Percentiles rank a stretch among this genome's conserved stretches.
These are phyloP conservation scores for Bathelium albidoporum DNA, from an alignment of 495 filamentous ascomycete species.

Conservation along the genomic window DNA sequence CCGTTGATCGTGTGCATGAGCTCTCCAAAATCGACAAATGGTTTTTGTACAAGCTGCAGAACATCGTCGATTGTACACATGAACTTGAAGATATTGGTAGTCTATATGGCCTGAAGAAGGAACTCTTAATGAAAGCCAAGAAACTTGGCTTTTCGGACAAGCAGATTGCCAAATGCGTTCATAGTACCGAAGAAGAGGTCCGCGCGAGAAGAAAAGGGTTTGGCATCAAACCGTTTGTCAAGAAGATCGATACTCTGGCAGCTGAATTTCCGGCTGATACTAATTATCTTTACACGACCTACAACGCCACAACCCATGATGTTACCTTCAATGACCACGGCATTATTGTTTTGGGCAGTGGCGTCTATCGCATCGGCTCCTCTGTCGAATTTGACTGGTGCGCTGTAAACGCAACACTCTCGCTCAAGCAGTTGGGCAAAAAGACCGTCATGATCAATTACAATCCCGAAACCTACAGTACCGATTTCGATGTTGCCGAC, in stretches of 20 bases:
- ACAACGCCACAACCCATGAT: constrained; percentile 93
- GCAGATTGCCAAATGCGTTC: constrained; percentile 83
- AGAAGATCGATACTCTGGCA: constrained; percentile 95
- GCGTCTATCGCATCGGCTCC: constrained; percentile 93
- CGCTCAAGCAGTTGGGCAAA: constrained; percentile 79
- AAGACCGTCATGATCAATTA: constrained; percentile 99
- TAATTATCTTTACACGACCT: constrained; percentile 97
- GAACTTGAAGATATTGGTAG: constrained; percentile 83
- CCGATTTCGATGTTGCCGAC: constrained; percentile 91
- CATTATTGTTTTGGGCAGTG: constrained; percentile 78
- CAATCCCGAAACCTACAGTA: constrained; percentile 81
- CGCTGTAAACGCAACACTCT: constrained; percentile 84
- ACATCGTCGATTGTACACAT: constrained; percentile 80
- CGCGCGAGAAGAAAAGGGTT: constrained; percentile 76
- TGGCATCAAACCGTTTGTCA: constrained; percentile 80
- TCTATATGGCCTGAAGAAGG: constrained; percentile 75
- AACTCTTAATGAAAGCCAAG: constrained; percentile 81
- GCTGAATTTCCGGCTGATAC: constrained; percentile 97
- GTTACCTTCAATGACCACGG: constrained; percentile 92
- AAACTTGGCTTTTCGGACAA: constrained; percentile 95
- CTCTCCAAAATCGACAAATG: constrained; percentile 92
- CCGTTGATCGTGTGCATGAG: constrained; percentile 81
- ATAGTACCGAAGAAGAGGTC: constrained; percentile 78
- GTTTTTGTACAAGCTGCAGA: constrained; percentile 97
- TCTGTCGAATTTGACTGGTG: constrained; percentile 99